Percentiles rank a stretch among this genome's conserved stretches.
phyloP scores from a whole-genome alignment of 2,329 filamentous ascomycete genomes.

The Penicillium sp. region DNA sequence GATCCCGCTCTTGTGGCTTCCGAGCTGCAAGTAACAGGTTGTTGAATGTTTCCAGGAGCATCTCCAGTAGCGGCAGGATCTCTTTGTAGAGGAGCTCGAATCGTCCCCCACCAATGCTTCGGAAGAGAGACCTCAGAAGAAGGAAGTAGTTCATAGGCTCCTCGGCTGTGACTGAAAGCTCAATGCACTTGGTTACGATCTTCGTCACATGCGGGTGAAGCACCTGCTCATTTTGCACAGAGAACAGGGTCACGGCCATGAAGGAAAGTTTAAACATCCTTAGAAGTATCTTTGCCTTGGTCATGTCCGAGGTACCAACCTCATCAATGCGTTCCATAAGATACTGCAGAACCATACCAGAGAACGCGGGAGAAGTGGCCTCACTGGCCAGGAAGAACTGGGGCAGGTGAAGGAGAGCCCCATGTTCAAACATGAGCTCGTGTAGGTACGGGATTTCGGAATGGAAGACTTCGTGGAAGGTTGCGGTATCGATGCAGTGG shows the following conservation, averaged over 20 bases:
- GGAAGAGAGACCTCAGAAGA: conserved; percentile 84
- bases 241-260: conserved; percentile 98
- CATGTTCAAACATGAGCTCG: conserved; percentile 97
- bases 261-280: conserved; percentile 97
- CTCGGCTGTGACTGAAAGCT: conserved; percentile 90
- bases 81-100: conserved; percentile 99
- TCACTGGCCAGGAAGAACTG: conserved; percentile 99
- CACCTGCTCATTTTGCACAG: conserved; percentile 90
- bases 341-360: conserved; percentile 95
- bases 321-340: conserved; percentile 96
- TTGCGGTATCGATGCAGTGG: conserved; percentile 95
- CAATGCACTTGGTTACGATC: conserved; percentile 95
- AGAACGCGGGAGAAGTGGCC: conserved; percentile 95
- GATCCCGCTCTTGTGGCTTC: conserved; percentile 84
- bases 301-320: conserved; percentile 86
- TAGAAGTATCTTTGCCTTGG: conserved; percentile 87
- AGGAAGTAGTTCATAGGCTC: conserved; percentile 99
- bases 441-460: conserved; percentile 96
- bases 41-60: conserved; percentile 96
- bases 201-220: conserved; percentile 93
- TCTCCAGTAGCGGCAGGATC: conserved; percentile 91
- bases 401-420: conserved; percentile 86
- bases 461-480: conserved; percentile 97
- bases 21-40: conserved; percentile 87
- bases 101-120: conserved; percentile 93